Evolutionary conservation across 805 yeast species (phyloP).

Genomic region (Saccharomycopsis microspora): DNA sequence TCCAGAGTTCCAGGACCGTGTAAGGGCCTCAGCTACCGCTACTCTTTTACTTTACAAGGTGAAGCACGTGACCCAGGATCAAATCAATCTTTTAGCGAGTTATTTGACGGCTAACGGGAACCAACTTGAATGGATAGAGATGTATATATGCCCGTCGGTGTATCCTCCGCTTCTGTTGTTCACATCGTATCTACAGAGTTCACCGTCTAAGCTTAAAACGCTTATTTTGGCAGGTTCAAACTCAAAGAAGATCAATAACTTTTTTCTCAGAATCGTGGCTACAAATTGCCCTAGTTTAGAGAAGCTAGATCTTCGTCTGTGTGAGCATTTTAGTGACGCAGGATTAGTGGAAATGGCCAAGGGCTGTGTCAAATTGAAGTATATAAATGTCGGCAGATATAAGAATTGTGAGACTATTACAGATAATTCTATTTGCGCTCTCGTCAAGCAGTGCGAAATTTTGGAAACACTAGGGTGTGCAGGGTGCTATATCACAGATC

Average conservation of each 20-base stretch:
- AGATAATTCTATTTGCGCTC: constrained; percentile 49
- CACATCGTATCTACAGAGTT: constrained; percentile 19
- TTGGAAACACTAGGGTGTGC: constrained; percentile 75
- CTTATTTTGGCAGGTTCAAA: constrained; percentile 60
- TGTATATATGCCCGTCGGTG: constrained; percentile 68
- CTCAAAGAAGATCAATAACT: constrained; percentile 48
- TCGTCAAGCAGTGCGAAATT: constrained; percentile 42
- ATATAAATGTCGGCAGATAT: constrained; percentile 76
- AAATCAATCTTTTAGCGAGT: constrained; percentile 37
- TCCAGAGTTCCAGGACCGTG: neutral
- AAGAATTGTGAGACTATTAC: constrained; percentile 55
- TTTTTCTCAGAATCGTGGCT: constrained; percentile 40
- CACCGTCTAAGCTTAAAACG: constrained; percentile 22
- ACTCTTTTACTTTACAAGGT: constrained; percentile 54
- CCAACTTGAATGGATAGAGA: constrained; percentile 56
- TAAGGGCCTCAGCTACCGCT: constrained; percentile 19
- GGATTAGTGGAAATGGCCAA: constrained; percentile 61
- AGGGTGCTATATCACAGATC: constrained; percentile 74
- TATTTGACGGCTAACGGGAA: constrained; percentile 27
- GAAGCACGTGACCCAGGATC: constrained; percentile 38
- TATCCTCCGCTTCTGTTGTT: constrained; percentile 35
- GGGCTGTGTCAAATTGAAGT: constrained; percentile 42
- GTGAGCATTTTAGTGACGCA: constrained; percentile 64
- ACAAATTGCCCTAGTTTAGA: constrained; percentile 46
- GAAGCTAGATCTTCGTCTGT: constrained; percentile 70